Evolutionary conservation across 2,329 filamentous ascomycete genomes (phyloP), one percentile per base, ranked within the genome.

Genomic region (Clarireedia homoeocarpa): DNA sequence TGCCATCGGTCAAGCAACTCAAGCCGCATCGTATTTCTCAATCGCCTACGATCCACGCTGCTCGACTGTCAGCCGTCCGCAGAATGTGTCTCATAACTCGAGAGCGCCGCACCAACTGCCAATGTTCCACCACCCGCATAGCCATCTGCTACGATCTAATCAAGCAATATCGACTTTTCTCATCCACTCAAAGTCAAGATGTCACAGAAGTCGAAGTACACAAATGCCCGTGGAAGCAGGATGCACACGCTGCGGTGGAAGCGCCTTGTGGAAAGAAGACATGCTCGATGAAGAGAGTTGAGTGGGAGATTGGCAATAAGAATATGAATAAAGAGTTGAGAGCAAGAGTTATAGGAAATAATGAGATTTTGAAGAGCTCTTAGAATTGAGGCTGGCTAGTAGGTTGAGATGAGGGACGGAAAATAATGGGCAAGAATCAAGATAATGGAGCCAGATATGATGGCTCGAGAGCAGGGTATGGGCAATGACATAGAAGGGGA

Each of bases 11-110:
- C 3, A 34, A 12, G 3, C 9, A 12, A 12, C 30, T 4, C 30
- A 34, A 34, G 30, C 1, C 10, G 10, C 1, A 14, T 34, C 10
- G 2, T 12, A 14, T 14, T 4, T 14, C 10, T 34, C 30, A 34
- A 34, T 14, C 30, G 9, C 30, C 4, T 34, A 34, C 30, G 9
- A 9, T 14, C 2, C 10, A 34, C 30, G 12, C 10, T 34, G 9
- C 30, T 12, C 30, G 30, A 34, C 9, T 4, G 10, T 34, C 10
- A 12, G 10, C 10, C 17, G 15, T 14, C 40, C 23, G 2, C 9
- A 44, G 10, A 24, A 53, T 53, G 51, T 53, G 51, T 38, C 51
- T 36, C 51, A 34, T 52, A 36, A 46, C 20, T n/a, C 24, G 17
- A 46, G 40, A 53, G 15, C 27, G 40, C n/a, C 24, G 46, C 12